Base-by-base conservation (phyloP, 2,329 filamentous ascomycete genomes). In the Furcasterigmium furcatum region DNA sequence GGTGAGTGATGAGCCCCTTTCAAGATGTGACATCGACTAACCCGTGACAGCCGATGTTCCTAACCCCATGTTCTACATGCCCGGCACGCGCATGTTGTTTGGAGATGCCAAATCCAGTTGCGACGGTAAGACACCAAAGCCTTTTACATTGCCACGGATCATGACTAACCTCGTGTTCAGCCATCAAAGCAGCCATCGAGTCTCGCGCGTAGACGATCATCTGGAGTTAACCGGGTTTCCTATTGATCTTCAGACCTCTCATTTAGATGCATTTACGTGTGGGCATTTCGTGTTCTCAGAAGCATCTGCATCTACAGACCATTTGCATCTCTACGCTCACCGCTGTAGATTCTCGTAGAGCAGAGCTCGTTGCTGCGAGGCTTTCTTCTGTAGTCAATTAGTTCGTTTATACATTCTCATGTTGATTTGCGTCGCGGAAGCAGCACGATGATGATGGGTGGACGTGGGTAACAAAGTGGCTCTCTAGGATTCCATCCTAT, bases 31-130 rank as follows among this genome's bases (percentile, higher is more conserved):
- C 4, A 4, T 14, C 38, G 16, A n/a, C 21, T 38, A 44, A 46
- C 41, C 46, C 35, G 34, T 20, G 24, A 30, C 55, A 87, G 87
- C 91, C 18, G 90, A 96, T 67, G 88, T 96, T 9, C 87, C 87
- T 10, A 96, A 96, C 61, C 90, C 91, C 1, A 91, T 96, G 88
- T 94, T 95, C 66, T 94, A 85, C 67, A 92, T 91, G 87, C 85
- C 87, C 4, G 86, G 86, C 43, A 91, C 90, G 3, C 88, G 86
- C 70, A 96, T 95, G 91, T 65, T 96, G 47, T 95, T 96, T 67
- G 90, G 91, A 21, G 91, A 96, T 69, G 91, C 91, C 18, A 92
- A 89, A 70, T 78, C 81, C 48, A 87, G 85, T 48, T 92, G 88
- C 60, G 88, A 94, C 71, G 87, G 84, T 87, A 58, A 63, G 80